phyloP scores from a whole-genome alignment of 805 yeast species.

The Wickerhamiella hasegawae region DNA sequence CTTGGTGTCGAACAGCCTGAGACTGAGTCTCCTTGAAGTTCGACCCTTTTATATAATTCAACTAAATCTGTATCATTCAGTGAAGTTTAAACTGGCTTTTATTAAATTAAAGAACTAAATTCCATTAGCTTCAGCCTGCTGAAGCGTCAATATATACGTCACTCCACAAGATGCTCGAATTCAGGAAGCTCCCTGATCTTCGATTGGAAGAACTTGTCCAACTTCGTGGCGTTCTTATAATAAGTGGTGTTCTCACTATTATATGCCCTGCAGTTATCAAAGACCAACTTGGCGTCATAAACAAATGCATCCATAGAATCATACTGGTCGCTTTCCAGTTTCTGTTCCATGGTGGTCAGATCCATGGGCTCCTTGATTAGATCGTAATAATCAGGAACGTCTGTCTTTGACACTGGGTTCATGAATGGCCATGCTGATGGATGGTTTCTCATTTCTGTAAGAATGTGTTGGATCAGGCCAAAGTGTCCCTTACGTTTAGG shows the following conservation, averaged over 20 bases:
- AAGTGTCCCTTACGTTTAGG: conserved; percentile 92
- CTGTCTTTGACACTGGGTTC: conserved; percentile 81
- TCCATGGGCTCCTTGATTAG: conserved; percentile 98
- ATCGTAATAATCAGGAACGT: conserved; percentile 91
- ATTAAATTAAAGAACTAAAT: background rate
- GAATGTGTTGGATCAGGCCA: conserved; percentile 77
- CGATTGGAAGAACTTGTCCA: conserved; percentile 73
- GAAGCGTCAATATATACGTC: conserved; percentile 9
- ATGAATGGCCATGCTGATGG: conserved; percentile 98
- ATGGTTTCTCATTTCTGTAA: conserved; percentile 81
- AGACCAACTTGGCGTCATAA: conserved; percentile 73
- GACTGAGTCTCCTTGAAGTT: background rate
- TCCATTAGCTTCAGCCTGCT: background rate
- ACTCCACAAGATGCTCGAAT: conserved; percentile 66
- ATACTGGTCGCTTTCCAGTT: conserved; percentile 81
- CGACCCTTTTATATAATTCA: background rate
- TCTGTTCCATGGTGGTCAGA: conserved; percentile 84
- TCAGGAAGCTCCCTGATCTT: conserved; percentile 87
- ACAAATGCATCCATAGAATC: conserved; percentile 81
- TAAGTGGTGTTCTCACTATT: conserved; percentile 91
- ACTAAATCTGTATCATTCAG: no score
- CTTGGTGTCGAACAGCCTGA: conserved; percentile 25
- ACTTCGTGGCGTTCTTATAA: conserved; percentile 82
- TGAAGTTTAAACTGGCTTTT: background rate
- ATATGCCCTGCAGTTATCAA: conserved; percentile 81